A percentile compares a stretch with the other conserved stretches of the same genome.
Conservation (phyloP, 257 asterid species). For the Cordia subcordata region DNA sequence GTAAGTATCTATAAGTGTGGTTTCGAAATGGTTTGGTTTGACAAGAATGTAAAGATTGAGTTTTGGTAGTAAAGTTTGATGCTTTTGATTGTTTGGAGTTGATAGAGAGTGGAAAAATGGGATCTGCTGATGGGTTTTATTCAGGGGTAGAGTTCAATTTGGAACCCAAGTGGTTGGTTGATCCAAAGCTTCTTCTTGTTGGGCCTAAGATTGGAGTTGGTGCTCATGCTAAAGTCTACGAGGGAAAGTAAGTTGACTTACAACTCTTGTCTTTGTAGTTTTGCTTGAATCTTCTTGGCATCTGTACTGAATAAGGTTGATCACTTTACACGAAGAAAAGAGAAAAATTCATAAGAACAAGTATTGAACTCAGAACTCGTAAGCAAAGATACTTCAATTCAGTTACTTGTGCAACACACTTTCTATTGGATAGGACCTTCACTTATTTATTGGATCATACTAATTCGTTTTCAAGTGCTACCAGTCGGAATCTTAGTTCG, state of each 20-base stretch:
- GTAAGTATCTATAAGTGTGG: background rate
- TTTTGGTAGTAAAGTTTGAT: constrained; percentile 1
- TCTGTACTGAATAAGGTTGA: too few relatives aligned
- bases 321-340: too few relatives aligned
- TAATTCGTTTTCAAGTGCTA: too few relatives aligned
- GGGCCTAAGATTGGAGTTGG: constrained; percentile 98
- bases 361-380: too few relatives aligned
- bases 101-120: constrained; percentile 40
- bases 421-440: background rate
- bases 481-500: background rate
- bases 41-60: background rate
- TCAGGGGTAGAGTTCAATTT: constrained; percentile 56
- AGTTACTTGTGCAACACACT: too few relatives aligned
- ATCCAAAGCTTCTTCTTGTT: constrained; percentile 82
- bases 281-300: constrained; percentile 7
- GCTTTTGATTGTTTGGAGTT: background rate
- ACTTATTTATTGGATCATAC: constrained; percentile 9
- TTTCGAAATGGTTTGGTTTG: background rate
- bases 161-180: constrained; percentile 77
- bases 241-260: constrained; percentile 79
- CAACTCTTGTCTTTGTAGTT: background rate
- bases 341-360: too few relatives aligned
- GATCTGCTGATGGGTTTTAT: constrained; percentile 52
- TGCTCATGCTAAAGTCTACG: constrained; percentile 94
- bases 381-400: too few relatives aligned